Evolutionary conservation across 2,329 filamentous ascomycete species (phyloP), one percentile per base, ranked within the genome.

Genomic region (Pestalotiopsis sp.): DNA sequence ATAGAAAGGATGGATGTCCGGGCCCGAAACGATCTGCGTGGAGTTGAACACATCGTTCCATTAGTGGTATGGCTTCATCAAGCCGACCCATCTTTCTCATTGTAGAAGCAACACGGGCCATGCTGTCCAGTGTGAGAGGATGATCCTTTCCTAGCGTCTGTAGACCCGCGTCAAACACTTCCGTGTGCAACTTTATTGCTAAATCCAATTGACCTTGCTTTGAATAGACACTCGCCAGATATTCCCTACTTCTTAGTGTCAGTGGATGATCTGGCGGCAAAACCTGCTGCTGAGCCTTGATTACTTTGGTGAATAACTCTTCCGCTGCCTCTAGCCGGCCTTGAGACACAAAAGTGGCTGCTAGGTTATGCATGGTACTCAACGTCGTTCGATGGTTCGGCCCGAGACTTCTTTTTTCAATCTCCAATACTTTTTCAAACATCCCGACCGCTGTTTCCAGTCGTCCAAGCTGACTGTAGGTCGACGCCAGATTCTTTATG

Each of bases 51-150:
- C 41, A 45, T 4, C 41, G 13, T 45, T 45, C 41, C 41, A 45
- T 14, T 1, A 17, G 1, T 45, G 41, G 6, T 45, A 45, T 45
- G 41, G 41, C 41, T 45, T 45, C 41, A 17, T 17, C 41, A 45
- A 45, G 4, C 4, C 2, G 41, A 12, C 13, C 13, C 41, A 45
- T 36, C 31, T 36, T 6, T 36, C 31, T 36, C 31, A 9, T 36
- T 7, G 9, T 0, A 36, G 9, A 2, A 36, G 31, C 31, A 36
- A 2, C 2, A 36, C 0, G 2, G 0, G 2, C 9, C 31, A 36
- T 36, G 7, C 31, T 36, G 9, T 0, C 2, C 31, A 36, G 31
- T 2, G 31, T 9, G 7, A 9, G 0, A 7, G 31, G 7, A 36
- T 36, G 2, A 9, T 36, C 9, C 0, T 36, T 7, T 36, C 31